These are phyloP conservation scores for Trichoderma guizhouense DNA, from an alignment of 2,329 filamentous ascomycete species.

Conservation along the genomic window DNA sequence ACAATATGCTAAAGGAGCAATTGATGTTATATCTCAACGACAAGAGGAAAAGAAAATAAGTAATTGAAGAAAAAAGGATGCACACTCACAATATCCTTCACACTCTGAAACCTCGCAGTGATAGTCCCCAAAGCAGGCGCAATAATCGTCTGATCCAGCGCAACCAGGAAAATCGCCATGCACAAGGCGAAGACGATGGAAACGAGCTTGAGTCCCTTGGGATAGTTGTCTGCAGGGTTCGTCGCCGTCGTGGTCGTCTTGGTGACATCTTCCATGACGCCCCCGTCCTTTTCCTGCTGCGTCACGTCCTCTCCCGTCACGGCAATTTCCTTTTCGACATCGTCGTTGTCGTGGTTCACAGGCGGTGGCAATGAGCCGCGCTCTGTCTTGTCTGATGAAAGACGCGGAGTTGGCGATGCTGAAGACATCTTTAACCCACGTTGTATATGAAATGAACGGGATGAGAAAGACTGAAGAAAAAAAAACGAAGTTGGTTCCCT, in stretches of 20 bases:
- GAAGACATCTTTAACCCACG: not conserved
- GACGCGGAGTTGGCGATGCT: constrained; percentile 18
- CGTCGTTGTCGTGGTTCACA: constrained; percentile 9
- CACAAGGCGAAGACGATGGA: constrained; percentile 45
- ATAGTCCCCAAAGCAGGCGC: constrained; percentile 52
- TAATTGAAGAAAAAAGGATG: not conserved
- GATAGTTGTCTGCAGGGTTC: constrained; percentile 32
- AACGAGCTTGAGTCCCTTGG: constrained; percentile 37
- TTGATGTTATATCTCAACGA: not conserved
- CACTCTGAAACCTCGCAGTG: constrained; percentile 42
- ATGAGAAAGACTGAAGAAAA: not conserved
- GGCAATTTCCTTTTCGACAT: constrained; percentile 14
- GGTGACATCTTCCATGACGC: constrained; percentile 10
- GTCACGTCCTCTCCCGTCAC: not conserved
- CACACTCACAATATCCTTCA: constrained; percentile 42
- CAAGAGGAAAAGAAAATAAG: constrained; percentile 22
- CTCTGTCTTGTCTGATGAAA: constrained; percentile 33
- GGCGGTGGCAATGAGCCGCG: constrained; percentile 28
- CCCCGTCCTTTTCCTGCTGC: not conserved
- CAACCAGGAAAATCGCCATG: constrained; percentile 47
- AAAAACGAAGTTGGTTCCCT: not conserved
- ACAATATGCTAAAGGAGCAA: not conserved
- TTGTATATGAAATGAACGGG: not conserved
- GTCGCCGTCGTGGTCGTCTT: not conserved
- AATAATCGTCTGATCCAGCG: constrained; percentile 51